Percentiles rank a stretch among this genome's conserved stretches.
Evolutionary conservation across 306 rosid species (phyloP).

Genomic region (Pyrus betulifolia): DNA sequence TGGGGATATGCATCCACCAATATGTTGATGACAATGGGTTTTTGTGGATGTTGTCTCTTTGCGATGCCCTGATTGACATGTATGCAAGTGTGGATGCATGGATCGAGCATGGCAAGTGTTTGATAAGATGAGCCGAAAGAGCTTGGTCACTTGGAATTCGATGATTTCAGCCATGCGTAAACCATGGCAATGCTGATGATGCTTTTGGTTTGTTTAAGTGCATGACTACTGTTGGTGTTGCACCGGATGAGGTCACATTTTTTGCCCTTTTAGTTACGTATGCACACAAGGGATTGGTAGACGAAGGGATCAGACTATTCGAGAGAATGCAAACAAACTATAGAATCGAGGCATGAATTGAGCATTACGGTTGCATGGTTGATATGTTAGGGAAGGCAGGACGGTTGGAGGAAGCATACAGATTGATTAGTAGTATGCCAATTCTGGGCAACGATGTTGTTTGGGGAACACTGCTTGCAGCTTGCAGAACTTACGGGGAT

Average conservation of each 20-base stretch:
- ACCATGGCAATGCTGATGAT: constrained; percentile 42
- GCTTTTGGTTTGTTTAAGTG: constrained; percentile 31
- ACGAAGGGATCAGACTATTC: constrained; percentile 44
- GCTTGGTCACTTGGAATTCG: constrained; percentile 54
- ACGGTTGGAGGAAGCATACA: constrained; percentile 49
- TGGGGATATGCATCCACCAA: constrained; percentile 36
- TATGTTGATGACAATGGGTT: constrained; percentile 39
- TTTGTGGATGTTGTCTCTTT: constrained; percentile 48
- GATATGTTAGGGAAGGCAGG: constrained; percentile 65
- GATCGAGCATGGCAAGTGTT: constrained; percentile 43
- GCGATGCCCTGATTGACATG: constrained; percentile 52
- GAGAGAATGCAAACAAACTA: constrained; percentile 43
- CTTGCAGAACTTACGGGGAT: constrained; percentile 46
- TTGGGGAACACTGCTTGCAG: constrained; percentile 59
- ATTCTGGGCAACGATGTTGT: constrained; percentile 34
- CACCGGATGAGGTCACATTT: constrained; percentile 40
- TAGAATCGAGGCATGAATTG: constrained; percentile 36
- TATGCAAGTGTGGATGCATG: constrained; percentile 63
- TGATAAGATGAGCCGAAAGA: constrained; percentile 32
- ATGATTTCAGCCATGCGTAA: constrained; percentile 48
- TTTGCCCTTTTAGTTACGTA: constrained; percentile 49
- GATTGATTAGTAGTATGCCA: constrained; percentile 31
- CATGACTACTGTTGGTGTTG: constrained; percentile 30
- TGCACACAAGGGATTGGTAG: constrained; percentile 43
- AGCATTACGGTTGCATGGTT: constrained; percentile 57